Evolutionary conservation across 176 grass and related monocot genomes (phyloP).

Genomic region (Panicum miliaceum): DNA sequence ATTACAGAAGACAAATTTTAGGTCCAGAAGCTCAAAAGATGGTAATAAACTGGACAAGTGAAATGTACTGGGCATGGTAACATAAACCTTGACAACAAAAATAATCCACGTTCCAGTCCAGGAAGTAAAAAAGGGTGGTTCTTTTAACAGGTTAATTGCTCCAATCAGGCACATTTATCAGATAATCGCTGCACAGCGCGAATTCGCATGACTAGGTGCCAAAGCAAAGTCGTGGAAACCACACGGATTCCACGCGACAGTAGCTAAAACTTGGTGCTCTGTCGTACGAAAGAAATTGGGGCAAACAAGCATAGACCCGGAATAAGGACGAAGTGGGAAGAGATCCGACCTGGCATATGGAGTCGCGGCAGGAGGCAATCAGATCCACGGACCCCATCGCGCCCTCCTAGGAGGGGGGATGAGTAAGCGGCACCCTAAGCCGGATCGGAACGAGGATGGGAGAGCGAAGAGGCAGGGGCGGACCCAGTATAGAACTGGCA

Average conservation of each 20-base stretch:
- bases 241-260: not conserved
- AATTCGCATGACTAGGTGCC: not conserved
- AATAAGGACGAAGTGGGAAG: not conserved
- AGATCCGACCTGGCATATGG: slow-evolving; percentile 72
- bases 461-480: not conserved
- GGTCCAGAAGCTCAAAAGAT: slow-evolving; percentile 4
- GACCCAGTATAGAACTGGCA: no score
- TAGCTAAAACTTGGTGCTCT: no score
- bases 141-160: not conserved
- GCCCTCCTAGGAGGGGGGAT: not conserved
- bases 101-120: not conserved
- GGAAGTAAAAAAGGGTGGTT: not conserved
- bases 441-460: no score
- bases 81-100: not conserved
- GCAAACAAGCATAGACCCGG: not conserved
- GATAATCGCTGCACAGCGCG: not conserved
- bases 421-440: no score
- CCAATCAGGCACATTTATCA: not conserved
- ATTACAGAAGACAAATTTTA: not conserved
- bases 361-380: slow-evolving; percentile 71
- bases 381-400: slow-evolving; percentile 85
- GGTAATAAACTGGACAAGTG: not conserved
- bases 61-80: not conserved
- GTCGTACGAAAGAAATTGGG: not conserved
- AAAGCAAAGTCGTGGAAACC: not conserved